These are phyloP conservation scores for Themeda triandra DNA, from an alignment of 176 grass and related monocot species.

Conservation along the genomic window DNA sequence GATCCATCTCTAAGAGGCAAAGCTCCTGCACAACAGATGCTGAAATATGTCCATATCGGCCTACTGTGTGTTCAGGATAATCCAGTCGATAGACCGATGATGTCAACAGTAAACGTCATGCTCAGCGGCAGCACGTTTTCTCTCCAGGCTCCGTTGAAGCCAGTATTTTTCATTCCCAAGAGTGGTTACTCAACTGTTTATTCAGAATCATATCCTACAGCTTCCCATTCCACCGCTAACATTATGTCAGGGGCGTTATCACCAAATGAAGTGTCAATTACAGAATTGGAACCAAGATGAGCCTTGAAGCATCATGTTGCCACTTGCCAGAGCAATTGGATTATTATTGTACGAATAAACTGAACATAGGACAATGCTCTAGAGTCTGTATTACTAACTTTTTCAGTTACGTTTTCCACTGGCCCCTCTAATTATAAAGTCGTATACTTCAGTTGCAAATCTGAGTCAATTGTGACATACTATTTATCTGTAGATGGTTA, in stretches of 20 bases:
- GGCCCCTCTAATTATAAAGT: too few species aligned
- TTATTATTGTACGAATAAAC: background rate
- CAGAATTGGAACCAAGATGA: conserved; percentile 50
- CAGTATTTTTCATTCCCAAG: conserved; percentile 42
- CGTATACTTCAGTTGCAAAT: too few species aligned
- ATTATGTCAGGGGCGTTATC: background rate
- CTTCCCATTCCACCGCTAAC: background rate
- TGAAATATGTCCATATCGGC: conserved; percentile 48
- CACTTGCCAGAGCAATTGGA: background rate
- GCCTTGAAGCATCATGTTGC: background rate
- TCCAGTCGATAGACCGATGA: conserved; percentile 46
- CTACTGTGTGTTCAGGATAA: conserved; percentile 71
- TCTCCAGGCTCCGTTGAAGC: conserved; percentile 39
- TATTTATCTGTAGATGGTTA: too few species aligned
- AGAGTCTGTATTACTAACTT: background rate
- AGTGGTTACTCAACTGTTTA: conserved; percentile 13
- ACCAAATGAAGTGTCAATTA: conserved; percentile 38
- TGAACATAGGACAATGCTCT: too few species aligned
- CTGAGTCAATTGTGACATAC: too few species aligned
- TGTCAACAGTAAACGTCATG: conserved; percentile 61
- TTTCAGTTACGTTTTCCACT: background rate
- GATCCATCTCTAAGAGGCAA: conserved; percentile 31
- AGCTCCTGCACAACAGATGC: conserved; percentile 29
- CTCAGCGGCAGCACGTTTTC: conserved; percentile 46
- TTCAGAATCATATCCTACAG: conserved; percentile 2